Percentiles rank a stretch among this genome's conserved stretches.
Evolutionary conservation across 2,329 filamentous ascomycete genomes (phyloP).

Genomic region (Scytalidium sp.): DNA sequence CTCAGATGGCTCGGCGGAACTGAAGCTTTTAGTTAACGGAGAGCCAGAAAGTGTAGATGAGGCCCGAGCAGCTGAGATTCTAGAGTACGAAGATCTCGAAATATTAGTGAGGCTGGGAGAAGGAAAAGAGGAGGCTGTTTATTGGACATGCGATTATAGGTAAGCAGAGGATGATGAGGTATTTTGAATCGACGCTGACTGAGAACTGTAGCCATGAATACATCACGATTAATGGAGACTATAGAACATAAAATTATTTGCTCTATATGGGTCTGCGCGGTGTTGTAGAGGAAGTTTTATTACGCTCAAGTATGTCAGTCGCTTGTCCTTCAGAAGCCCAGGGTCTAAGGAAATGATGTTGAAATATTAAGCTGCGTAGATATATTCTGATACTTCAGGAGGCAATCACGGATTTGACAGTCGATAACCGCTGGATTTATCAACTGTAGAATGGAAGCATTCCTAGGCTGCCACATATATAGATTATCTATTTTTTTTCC

Average conservation of each 20-base stretch:
- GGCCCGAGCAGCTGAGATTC: constrained; percentile 70
- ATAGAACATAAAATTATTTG: constrained; percentile 49
- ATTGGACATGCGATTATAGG: constrained; percentile 87
- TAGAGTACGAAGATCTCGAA: constrained; percentile 75
- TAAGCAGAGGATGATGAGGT: constrained; percentile 46
- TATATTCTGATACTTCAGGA: neutral
- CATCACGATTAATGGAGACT: constrained; percentile 66
- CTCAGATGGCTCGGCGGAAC: constrained; percentile 69
- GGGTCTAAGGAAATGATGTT: no score
- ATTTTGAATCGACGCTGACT: constrained; percentile 13
- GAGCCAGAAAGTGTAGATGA: constrained; percentile 81
- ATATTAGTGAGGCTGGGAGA: constrained; percentile 73
- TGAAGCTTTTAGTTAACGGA: constrained; percentile 74
- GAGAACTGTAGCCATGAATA: constrained; percentile 61
- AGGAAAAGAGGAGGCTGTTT: constrained; percentile 64
- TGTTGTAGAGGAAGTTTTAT: neutral
- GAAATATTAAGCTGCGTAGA: neutral
- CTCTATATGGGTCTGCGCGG: neutral
- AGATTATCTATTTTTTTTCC: no score
- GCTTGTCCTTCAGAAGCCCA: no score
- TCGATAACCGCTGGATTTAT: no score
- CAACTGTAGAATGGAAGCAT: no score
- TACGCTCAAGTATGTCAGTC: no score
- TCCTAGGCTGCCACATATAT: no score
- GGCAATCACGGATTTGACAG: neutral